phyloP scores from a whole-genome alignment of 108 stramenopile genomes.

The Parmales sp. region DNA sequence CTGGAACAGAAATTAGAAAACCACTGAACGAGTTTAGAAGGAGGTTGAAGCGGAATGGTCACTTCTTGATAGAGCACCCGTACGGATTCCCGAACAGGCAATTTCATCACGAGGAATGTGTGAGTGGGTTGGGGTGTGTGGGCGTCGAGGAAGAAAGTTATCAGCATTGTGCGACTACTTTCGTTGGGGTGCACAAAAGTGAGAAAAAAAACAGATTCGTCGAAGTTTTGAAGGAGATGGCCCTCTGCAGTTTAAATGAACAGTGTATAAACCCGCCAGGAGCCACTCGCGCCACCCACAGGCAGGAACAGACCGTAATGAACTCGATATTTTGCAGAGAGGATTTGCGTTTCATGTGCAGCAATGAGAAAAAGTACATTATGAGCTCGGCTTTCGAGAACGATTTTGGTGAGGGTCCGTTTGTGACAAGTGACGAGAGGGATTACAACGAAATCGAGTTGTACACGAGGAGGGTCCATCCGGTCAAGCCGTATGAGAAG shows the following conservation, averaged over 20 bases:
- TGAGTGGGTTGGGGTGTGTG: neutral
- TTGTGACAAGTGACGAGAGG: neutral
- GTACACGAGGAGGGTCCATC: neutral
- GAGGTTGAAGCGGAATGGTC: neutral
- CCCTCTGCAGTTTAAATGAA: neutral
- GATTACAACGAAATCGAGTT: neutral
- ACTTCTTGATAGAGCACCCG: neutral
- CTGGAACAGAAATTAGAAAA: neutral
- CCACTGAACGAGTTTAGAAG: neutral
- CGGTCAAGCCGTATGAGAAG: neutral
- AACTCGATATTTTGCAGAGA: neutral
- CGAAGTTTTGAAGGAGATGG: neutral
- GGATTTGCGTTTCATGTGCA: neutral
- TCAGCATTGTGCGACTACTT: constrained; percentile 5
- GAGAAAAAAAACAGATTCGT: too few species aligned
- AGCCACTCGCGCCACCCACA: neutral
- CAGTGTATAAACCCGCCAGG: neutral
- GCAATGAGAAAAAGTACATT: neutral
- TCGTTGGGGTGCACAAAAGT: neutral
- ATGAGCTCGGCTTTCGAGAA: neutral
- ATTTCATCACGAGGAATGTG: neutral
- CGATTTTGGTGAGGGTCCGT: neutral
- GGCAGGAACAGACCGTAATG: constrained; percentile 6
- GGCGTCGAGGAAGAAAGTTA: neutral
- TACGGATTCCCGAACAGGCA: neutral